Percentiles rank a stretch among this genome's conserved stretches.
Evolutionary conservation across 495 filamentous ascomycete genomes (phyloP).

Genomic region (Lophiostoma macrostomum): DNA sequence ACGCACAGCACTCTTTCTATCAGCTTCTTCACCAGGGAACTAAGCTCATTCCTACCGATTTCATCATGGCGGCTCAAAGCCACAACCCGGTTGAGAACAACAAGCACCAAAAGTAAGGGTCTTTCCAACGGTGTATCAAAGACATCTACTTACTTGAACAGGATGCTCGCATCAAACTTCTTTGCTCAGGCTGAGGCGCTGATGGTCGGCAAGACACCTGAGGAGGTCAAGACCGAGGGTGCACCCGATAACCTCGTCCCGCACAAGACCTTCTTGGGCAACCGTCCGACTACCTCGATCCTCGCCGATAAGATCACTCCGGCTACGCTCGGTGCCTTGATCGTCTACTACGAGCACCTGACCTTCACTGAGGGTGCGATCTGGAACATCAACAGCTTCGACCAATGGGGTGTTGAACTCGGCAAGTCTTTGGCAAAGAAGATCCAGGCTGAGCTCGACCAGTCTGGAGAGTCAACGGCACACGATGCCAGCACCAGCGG

Average conservation of each 20-base stretch:
- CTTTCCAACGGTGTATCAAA: background rate
- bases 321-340: constrained; percentile 86
- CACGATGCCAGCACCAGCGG: constrained; percentile 89
- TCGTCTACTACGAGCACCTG: constrained; percentile 97
- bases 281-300: constrained; percentile 93
- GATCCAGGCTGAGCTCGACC: constrained; percentile 57
- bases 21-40: constrained; percentile 98
- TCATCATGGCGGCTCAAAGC: constrained; percentile 90
- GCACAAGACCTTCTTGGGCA: constrained; percentile 99
- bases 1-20: constrained; percentile 99
- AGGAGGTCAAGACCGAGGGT: constrained; percentile 85
- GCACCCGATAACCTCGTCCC: constrained; percentile 78
- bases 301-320: constrained; percentile 94
- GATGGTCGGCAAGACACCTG: constrained; percentile 95
- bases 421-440: constrained; percentile 81
- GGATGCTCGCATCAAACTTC: constrained; percentile 98
- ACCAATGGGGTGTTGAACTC: constrained; percentile 98
- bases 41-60: constrained; percentile 97
- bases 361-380: constrained; percentile 97
- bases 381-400: constrained; percentile 99
- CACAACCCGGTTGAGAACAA: constrained; percentile 93
- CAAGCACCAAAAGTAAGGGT: constrained; percentile 82
- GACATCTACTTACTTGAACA: constrained; percentile 27
- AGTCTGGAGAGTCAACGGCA: constrained; percentile 58
- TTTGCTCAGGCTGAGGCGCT: constrained; percentile 95